Percentiles rank a stretch among this genome's conserved stretches.
Evolutionary conservation across 1,284 basidiomycete species (phyloP).

Genomic region (Trichosporon inkin): DNA sequence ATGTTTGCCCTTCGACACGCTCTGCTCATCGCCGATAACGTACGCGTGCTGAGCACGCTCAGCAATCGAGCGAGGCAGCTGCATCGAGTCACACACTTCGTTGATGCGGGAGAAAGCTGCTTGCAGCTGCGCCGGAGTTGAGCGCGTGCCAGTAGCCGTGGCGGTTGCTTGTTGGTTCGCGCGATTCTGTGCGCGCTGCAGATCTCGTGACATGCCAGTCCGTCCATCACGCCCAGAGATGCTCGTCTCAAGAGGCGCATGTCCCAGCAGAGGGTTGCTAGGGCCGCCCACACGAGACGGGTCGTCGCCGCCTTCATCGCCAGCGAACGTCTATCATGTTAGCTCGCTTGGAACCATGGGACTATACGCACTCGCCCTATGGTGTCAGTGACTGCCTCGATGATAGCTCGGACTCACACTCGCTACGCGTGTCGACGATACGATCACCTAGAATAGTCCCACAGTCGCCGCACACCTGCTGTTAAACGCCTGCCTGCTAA

Average conservation of each 20-base stretch:
- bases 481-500: not conserved
- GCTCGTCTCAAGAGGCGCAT: conserved; percentile 65
- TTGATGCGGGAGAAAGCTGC: conserved; percentile 92
- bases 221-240: conserved; percentile 94
- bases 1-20: conserved; percentile 84
- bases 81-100: conserved; percentile 89
- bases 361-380: conserved; percentile 63
- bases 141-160: conserved; percentile 59
- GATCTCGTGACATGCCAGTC: conserved; percentile 82
- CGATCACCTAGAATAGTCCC: conserved; percentile 92
- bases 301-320: conserved; percentile 92
- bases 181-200: conserved; percentile 75
- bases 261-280: conserved; percentile 73
- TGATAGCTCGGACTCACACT: conserved; percentile 61
- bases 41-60: conserved; percentile 75
- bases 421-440: conserved; percentile 94
- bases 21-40: conserved; percentile 89
- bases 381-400: conserved; percentile 12
- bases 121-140: conserved; percentile 80
- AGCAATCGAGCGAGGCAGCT: conserved; percentile 81
- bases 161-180: conserved; percentile 63
- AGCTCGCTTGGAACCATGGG: not conserved
- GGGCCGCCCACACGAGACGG: conserved; percentile 99
- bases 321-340: conserved; percentile 81
- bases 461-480: conserved; percentile 74